Evolutionary conservation across 305 asterid genomes (phyloP), one percentile per base, ranked within the genome.

Genomic region (Fraxinus greggii): DNA sequence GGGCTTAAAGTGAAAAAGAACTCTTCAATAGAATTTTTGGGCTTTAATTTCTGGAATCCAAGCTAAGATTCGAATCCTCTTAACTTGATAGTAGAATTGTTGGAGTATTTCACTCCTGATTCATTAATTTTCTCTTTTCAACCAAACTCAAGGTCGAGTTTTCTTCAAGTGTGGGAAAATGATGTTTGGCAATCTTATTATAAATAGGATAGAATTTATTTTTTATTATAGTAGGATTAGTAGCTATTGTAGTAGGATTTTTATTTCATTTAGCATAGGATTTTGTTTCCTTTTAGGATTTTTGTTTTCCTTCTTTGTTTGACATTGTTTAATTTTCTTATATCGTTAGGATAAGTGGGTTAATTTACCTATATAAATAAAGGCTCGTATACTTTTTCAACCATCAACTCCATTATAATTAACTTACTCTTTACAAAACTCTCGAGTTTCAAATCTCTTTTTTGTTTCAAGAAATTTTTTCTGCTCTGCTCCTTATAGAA

Each of bases 161-260:
- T 54, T 54, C 21, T 54, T 54, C 3, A 0, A n/a, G 24, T 15
- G 63, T 5, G 63, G 63, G 9, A 51, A 24, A 54, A 54, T 54
- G 65, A 54, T 54, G 10, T 54, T n/a, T 21, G 23, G 7, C 9
- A 5, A 54, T 54, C 3, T 19, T n/a, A 54, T 54, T 54, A n/a
- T n/a, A n/a, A 54, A n/a, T 54, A 54, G 24, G 65, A 54, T 54
- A 79, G 67, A 81, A 13, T 79, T 79, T 84, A 45, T 82, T 54
- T 54, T n/a, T 54, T n/a, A 54, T 54, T 54, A n/a, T 54, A 54
- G n/a, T 54, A 5, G 63, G 63, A 54, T 54, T 54, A 73, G 63
- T 54, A 17, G 63, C 63, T 51, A n/a, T 54, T 54, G 5, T n/a
- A 54, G 63, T 97, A 96, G 98, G 97, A 98, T 86, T n/a, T 54